phyloP scores from a whole-genome alignment of 2,329 filamentous ascomycete genomes.

The Dendryphion nanum region DNA sequence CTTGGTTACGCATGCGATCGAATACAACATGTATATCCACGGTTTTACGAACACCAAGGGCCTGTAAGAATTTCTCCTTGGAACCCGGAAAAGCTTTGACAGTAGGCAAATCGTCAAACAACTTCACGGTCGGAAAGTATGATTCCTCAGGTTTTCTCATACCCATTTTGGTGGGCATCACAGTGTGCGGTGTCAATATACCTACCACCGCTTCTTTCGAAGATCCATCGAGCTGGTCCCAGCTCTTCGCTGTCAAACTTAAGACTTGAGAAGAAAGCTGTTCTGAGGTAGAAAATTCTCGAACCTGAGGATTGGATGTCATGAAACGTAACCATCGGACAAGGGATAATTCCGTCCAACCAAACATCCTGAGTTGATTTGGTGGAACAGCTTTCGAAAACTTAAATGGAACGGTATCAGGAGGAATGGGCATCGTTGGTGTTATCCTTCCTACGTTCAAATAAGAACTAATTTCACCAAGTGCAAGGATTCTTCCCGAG shows the following conservation, averaged over 20 bases:
- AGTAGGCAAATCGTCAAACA: constrained; percentile 90
- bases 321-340: constrained; percentile 84
- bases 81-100: constrained; percentile 70
- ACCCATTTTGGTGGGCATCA: constrained; percentile 87
- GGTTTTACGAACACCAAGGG: constrained; percentile 89
- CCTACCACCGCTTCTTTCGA: constrained; percentile 66
- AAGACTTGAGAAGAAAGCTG: constrained; percentile 77
- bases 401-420: constrained; percentile 78
- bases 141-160: constrained; percentile 84
- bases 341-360: constrained; percentile 82
- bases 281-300: constrained; percentile 65
- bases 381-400: constrained; percentile 70
- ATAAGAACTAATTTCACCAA: constrained; percentile 73
- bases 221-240: constrained; percentile 71
- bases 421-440: constrained; percentile 75
- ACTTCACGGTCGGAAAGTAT: constrained; percentile 89
- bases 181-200: constrained; percentile 64
- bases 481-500: constrained; percentile 70
- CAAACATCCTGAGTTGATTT: constrained; percentile 72
- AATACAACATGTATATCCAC: constrained; percentile 94
- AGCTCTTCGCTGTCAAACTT: constrained; percentile 79
- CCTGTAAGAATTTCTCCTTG: constrained; percentile 84
- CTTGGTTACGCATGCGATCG: constrained; percentile 70
- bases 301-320: constrained; percentile 56
- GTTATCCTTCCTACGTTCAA: constrained; percentile 77